Base-by-base conservation (phyloP, 1,284 basidiomycete species). In the Trichosporon sp. region DNA sequence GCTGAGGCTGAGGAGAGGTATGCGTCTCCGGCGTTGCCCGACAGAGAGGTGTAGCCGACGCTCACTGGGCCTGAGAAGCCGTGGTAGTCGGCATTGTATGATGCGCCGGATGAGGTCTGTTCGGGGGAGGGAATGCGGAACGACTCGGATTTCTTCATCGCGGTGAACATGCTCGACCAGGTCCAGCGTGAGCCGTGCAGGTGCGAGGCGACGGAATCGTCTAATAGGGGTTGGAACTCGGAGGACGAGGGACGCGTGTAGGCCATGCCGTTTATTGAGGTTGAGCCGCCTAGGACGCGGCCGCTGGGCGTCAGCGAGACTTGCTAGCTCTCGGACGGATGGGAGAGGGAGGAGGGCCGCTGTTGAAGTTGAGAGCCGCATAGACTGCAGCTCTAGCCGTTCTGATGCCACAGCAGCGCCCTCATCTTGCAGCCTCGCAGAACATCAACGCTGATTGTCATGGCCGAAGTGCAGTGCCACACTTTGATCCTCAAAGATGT, bases 221-320 rank as follows among this genome's bases (percentile, higher is more conserved):
- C 61, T 1, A 87, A 80, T n/a, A 88, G 76, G 1, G 73, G 73
- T 0, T 82, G 81, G 81, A 84, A 83, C 0, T 84, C 81, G 69
- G 87, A 87, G 73, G 80, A 80, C 27, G 83, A 71, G 1, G 84
- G 87, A 9, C 86, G 82, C 13, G 86, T 86, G 78, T 85, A 87
- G 9, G 70, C 67, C 37, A 69, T 60, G 11, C 70, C 71, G 60
- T 73, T 73, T 58, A 73, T 67, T 4, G 65, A 57, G 13, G 70
- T 70, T 32, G 64, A 67, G n/a, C 71, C 71, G n/a, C 71, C 71
- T 25, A 73, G 62, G 5, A 59, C 59, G 27, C 60, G 61, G 27
- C 64, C 64, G 27, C 64, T 63, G 61, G n/a, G 23, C 16, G 61
- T 58, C n/a, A 59, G 58, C 16, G 29, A 7, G 6, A 13, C 7